A percentile compares a stretch with the other conserved stretches of the same genome.
phyloP scores from a whole-genome alignment of 2,329 filamentous ascomycete species.

The Capronia americana region DNA sequence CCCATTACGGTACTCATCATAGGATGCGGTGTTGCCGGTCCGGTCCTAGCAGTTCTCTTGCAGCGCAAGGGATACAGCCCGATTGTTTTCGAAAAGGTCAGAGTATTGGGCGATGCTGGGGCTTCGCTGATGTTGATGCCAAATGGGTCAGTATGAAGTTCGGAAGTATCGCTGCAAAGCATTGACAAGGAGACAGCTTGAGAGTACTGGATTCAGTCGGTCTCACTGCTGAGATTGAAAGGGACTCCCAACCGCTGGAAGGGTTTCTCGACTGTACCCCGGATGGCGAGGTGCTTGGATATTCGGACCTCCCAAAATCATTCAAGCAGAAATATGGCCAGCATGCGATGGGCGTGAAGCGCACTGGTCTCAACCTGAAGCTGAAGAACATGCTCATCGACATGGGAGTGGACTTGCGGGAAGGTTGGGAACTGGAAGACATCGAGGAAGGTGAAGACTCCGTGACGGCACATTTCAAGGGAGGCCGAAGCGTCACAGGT shows the following conservation, averaged over 20 bases:
- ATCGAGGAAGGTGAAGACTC: conserved; percentile 46
- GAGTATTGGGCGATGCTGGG: conserved; percentile 30
- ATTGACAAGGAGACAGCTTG: conserved; percentile 12
- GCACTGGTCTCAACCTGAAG: conserved; percentile 28
- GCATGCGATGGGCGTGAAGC: conserved; percentile 29
- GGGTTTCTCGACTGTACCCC: conserved; percentile 20
- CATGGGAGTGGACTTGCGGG: conserved; percentile 23
- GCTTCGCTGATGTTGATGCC: conserved; percentile 32
- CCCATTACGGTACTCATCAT: conserved; percentile 26
- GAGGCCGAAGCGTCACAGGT: conserved; percentile 52
- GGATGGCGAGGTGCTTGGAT: conserved; percentile 22
- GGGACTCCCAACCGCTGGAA: conserved; percentile 15
- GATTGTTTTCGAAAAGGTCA: conserved; percentile 32
- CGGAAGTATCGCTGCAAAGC: too few relatives aligned
- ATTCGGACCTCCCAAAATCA: conserved; percentile 20
- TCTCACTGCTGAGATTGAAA: conserved; percentile 15
- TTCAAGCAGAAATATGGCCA: conserved; percentile 26
- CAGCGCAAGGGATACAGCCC: conserved; percentile 29
- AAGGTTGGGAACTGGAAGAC: conserved; percentile 36
- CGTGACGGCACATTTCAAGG: conserved; percentile 56
- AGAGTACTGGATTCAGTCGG: conserved; percentile 26
- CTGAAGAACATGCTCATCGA: conserved; percentile 27
- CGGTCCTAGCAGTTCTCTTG: conserved; percentile 26
- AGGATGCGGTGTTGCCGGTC: conserved; percentile 29
- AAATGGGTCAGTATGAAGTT: conserved; percentile 21